Conservation (phyloP, 169 alveolate species). For the Plasmodium sp. region DNA sequence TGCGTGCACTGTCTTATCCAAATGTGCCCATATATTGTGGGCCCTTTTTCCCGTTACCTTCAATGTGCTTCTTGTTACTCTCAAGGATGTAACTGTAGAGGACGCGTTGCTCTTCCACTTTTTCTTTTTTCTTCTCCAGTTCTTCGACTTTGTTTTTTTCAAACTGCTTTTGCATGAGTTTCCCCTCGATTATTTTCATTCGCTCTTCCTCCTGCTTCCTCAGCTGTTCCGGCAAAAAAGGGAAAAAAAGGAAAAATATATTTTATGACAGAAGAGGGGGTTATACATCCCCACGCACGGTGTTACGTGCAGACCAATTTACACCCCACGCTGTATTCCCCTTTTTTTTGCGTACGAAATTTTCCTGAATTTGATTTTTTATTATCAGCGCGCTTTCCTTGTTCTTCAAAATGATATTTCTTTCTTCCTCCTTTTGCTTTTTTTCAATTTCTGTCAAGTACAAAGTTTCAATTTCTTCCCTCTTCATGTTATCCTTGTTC, state of each 20-base stretch:
- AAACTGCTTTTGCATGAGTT: slow-evolving; percentile 63
- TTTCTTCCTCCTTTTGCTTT: slow-evolving; percentile 55
- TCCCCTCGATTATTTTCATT: slow-evolving; percentile 58
- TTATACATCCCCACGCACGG: neutral
- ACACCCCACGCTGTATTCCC: neutral
- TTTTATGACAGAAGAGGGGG: neutral
- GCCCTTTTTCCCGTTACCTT: neutral
- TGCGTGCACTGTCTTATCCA: neutral
- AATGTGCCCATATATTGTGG: neutral
- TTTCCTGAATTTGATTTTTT: slow-evolving; percentile 67
- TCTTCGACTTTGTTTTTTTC: slow-evolving; percentile 67
- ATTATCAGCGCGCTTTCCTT: slow-evolving; percentile 67
- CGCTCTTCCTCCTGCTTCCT: slow-evolving; percentile 57
- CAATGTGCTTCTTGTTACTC: slow-evolving; percentile 47
- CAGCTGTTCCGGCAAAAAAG: slow-evolving; percentile 3
- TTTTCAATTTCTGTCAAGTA: slow-evolving; percentile 50
- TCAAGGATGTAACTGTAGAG: slow-evolving; percentile 41
- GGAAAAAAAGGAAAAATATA: neutral
- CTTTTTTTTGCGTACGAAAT: slow-evolving; percentile 36
- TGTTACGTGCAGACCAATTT: neutral
- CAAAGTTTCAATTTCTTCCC: slow-evolving; percentile 63
- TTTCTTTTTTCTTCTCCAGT: slow-evolving; percentile 58
- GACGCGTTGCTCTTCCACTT: slow-evolving; percentile 14
- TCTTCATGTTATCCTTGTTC: slow-evolving; percentile 24
- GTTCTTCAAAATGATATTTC: slow-evolving; percentile 32